phyloP scores from a whole-genome alignment of 768 basidiomycete species.

The Clathrus columnatus region DNA sequence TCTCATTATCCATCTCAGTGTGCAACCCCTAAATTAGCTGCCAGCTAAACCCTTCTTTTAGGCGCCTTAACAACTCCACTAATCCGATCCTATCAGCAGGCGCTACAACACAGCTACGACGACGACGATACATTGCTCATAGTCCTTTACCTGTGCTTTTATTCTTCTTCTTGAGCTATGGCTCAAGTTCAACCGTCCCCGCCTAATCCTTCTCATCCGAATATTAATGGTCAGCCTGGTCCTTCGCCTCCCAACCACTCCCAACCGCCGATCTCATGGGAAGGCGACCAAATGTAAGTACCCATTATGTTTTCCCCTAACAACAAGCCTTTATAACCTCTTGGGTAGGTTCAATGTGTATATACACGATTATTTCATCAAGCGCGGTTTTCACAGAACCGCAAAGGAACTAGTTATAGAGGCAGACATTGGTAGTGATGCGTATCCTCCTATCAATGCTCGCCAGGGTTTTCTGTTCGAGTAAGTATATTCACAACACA shows the following conservation, averaged over 20 bases:
- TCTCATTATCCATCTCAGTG: not conserved
- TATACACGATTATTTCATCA: constrained; percentile 77
- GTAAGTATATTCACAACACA: constrained; percentile 33
- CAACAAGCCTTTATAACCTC: not conserved
- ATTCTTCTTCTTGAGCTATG: not conserved
- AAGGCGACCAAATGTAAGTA: constrained; percentile 71
- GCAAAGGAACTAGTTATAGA: constrained; percentile 58
- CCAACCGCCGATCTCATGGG: constrained; percentile 49
- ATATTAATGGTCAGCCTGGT: constrained; percentile 6
- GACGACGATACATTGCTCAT: not conserved
- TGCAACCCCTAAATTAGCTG: not conserved
- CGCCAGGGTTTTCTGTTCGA: constrained; percentile 78
- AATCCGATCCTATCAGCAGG: not conserved
- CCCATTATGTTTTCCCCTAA: constrained; percentile 21
- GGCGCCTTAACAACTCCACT: not conserved
- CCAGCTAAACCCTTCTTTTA: not conserved
- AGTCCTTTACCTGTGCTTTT: not conserved
- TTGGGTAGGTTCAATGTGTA: constrained; percentile 75
- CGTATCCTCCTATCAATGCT: constrained; percentile 72
- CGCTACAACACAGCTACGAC: not conserved
- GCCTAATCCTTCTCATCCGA: constrained; percentile 1
- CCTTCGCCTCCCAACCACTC: not conserved
- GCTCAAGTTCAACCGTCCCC: constrained; percentile 10
- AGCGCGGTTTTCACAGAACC: constrained; percentile 70
- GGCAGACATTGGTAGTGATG: constrained; percentile 54